Conservation (phyloP, 2,329 filamentous ascomycete genomes). For the Aureobasidium lini region DNA sequence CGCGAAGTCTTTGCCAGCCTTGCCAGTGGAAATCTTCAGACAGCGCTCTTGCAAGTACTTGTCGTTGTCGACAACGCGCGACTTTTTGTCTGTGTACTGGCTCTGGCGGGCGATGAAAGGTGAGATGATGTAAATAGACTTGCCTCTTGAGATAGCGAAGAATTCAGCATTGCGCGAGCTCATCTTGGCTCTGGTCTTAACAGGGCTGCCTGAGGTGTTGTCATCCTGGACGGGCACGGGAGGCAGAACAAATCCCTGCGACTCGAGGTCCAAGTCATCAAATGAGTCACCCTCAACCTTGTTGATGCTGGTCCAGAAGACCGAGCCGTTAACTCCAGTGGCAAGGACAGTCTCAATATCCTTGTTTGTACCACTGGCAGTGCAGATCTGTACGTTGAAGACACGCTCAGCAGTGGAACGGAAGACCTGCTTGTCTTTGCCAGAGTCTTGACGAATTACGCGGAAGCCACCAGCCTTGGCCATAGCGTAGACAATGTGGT, state of each 20-base stretch:
- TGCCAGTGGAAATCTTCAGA: slow-evolving; percentile 90
- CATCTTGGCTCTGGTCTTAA: slow-evolving; percentile 90
- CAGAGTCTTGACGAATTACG: slow-evolving; percentile 90
- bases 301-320: slow-evolving; percentile 88
- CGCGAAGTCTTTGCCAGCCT: slow-evolving; percentile 95
- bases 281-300: slow-evolving; percentile 68
- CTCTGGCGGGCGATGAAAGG: slow-evolving; percentile 48
- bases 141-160: slow-evolving; percentile 91
- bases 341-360: slow-evolving; percentile 75
- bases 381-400: slow-evolving; percentile 84
- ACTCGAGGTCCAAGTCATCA: slow-evolving; percentile 70
- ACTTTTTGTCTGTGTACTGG: slow-evolving; percentile 43
- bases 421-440: slow-evolving; percentile 85
- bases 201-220: slow-evolving; percentile 80
- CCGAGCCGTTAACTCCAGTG: slow-evolving; percentile 87
- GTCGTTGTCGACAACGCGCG: slow-evolving; percentile 70
- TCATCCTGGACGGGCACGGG: slow-evolving; percentile 80
- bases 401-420: slow-evolving; percentile 86
- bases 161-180: slow-evolving; percentile 85
- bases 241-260: slow-evolving; percentile 81
- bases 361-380: slow-evolving; percentile 50
- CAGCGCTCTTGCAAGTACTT: slow-evolving; percentile 79
- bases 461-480: slow-evolving; percentile 84
- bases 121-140: slow-evolving; percentile 85
- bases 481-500: slow-evolving; percentile 90